phyloP scores from a whole-genome alignment of 352 stramenopile genomes.

The Globisporangium echinulatum region DNA sequence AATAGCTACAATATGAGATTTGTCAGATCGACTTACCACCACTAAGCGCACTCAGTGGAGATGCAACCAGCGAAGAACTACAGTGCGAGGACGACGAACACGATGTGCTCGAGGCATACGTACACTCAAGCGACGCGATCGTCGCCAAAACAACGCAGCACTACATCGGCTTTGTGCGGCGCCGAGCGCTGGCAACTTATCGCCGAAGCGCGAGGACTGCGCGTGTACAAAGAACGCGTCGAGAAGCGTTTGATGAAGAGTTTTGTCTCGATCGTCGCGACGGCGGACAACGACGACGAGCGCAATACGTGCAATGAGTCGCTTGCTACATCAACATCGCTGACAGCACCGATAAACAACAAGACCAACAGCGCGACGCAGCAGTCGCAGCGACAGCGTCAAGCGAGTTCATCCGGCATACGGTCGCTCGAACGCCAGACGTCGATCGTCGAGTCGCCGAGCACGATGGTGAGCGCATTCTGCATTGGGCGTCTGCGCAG shows the following conservation, averaged over 20 bases:
- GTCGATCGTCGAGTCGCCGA: conserved; percentile 16
- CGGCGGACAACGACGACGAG: not conserved
- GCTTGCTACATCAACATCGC: not conserved
- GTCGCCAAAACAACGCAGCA: conserved; percentile 43
- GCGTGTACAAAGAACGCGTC: conserved; percentile 49
- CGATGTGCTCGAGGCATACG: conserved; percentile 29
- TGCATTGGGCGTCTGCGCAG: conserved; percentile 36
- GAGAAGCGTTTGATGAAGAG: conserved; percentile 15
- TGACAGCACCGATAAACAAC: too few relatives aligned
- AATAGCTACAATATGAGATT: too few relatives aligned
- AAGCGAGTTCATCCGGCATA: not conserved
- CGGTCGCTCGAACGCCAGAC: not conserved
- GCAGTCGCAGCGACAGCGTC: not conserved
- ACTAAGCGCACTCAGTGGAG: too few relatives aligned
- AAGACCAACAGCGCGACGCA: not conserved
- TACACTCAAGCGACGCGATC: conserved; percentile 41
- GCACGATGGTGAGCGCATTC: conserved; percentile 50
- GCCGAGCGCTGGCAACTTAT: conserved; percentile 31
- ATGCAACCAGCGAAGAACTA: too few relatives aligned
- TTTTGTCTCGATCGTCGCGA: not conserved
- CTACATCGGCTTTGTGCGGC: conserved; percentile 40
- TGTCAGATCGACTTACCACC: too few relatives aligned
- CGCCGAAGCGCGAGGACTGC: conserved; percentile 32
- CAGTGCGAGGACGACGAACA: not conserved
- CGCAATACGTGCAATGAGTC: conserved; percentile 9